A percentile compares a stretch with the other conserved stretches of the same genome.
These are phyloP conservation scores for Coelastrella sp. DNA, from an alignment of 139 green algal genomes.

Conservation along the genomic window DNA sequence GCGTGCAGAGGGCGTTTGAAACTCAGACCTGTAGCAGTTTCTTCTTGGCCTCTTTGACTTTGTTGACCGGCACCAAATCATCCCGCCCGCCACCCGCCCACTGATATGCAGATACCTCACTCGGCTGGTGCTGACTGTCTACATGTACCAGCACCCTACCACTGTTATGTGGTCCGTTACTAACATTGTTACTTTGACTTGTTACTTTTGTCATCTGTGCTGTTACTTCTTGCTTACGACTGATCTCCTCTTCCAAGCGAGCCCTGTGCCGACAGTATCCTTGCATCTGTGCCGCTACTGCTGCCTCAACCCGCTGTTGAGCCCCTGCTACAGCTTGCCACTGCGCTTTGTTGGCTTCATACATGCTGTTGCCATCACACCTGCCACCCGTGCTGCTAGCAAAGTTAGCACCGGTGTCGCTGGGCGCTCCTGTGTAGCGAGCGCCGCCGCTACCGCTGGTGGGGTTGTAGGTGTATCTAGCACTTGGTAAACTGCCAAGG, in stretches of 20 bases:
- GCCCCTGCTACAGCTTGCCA: background rate
- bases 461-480: background rate
- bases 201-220: background rate
- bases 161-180: background rate
- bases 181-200: background rate
- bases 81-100: background rate
- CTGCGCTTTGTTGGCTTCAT: background rate
- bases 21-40: conserved; percentile 25
- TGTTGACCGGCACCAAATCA: conserved; percentile 5
- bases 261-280: background rate
- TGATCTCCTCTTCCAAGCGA: conserved; percentile 36
- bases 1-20: no score
- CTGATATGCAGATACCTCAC: conserved; percentile 27
- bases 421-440: background rate
- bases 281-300: background rate
- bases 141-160: conserved; percentile 8
- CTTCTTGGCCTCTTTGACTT: conserved; percentile 24
- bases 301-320: conserved; percentile 10
- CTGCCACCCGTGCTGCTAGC: background rate
- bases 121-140: conserved; percentile 34
- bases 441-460: background rate
- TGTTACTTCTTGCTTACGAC: conserved; percentile 5
- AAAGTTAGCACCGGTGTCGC: background rate
- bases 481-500: background rate
- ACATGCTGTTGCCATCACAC: background rate